A percentile compares a stretch with the other conserved stretches of the same genome.
These are phyloP conservation scores for Tricholoma flavovirens DNA, from an alignment of 768 basidiomycete species.

Conservation along the genomic window DNA sequence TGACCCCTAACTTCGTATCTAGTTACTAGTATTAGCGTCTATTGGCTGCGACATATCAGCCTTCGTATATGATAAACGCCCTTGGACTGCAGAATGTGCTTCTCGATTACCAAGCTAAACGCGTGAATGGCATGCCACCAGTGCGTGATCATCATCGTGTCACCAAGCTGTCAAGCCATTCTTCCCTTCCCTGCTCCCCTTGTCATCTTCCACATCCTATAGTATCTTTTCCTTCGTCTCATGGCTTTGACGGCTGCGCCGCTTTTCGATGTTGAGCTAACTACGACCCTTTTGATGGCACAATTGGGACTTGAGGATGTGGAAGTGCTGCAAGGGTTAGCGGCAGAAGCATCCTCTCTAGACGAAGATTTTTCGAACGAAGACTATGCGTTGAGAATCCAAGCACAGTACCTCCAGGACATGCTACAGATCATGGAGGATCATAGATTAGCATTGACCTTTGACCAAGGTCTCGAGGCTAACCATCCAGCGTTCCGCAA, in stretches of 20 bases:
- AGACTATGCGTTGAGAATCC: not conserved
- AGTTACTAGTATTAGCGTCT: too few species aligned
- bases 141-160: too few species aligned
- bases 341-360: not conserved
- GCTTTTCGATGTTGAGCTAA: not conserved
- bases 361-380: not conserved
- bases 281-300: not conserved
- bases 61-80: too few species aligned
- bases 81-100: too few species aligned
- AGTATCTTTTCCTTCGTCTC: not conserved
- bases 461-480: conserved; percentile 1
- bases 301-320: not conserved
- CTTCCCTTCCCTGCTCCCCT: too few species aligned
- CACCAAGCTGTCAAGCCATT: too few species aligned
- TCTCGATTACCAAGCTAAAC: too few species aligned
- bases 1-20: too few species aligned
- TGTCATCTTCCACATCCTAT: too few species aligned
- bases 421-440: conserved; percentile 1
- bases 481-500: not conserved
- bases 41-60: too few species aligned
- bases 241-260: not conserved
- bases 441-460: not conserved
- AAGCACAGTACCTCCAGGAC: not conserved
- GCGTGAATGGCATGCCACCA: too few species aligned
- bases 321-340: not conserved